Percentiles rank a stretch among this genome's conserved stretches.
phyloP scores from a whole-genome alignment of 805 yeast species.

The Torulaspora gathmanii region DNA sequence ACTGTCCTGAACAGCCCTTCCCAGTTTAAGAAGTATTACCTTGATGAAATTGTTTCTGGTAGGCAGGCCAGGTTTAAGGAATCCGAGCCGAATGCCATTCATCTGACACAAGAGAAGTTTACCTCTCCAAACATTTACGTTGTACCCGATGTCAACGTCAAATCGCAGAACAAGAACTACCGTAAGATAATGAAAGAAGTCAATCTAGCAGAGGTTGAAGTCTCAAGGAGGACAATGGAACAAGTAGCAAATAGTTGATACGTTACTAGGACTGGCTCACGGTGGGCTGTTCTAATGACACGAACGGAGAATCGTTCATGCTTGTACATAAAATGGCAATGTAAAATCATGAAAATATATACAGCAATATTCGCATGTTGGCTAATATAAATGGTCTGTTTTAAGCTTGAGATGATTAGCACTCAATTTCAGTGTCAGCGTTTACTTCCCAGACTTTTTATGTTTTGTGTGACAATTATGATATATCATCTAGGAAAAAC shows the following conservation, averaged over 20 bases:
- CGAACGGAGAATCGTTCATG: slow-evolving; percentile 1
- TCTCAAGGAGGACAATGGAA: slow-evolving; percentile 26
- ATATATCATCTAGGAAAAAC: too few species aligned
- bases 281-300: not conserved
- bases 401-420: not conserved
- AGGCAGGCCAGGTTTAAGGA: slow-evolving; percentile 45
- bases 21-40: slow-evolving; percentile 29
- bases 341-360: not conserved
- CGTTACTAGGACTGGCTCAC: not conserved
- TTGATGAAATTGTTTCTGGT: slow-evolving; percentile 32
- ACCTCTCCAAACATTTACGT: slow-evolving; percentile 54
- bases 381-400: not conserved
- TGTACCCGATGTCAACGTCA: slow-evolving; percentile 46
- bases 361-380: not conserved
- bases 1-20: slow-evolving; percentile 33
- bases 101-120: slow-evolving; percentile 52
- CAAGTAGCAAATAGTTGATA: slow-evolving; percentile 14
- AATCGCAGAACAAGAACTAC: slow-evolving; percentile 43
- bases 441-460: not conserved
- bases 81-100: slow-evolving; percentile 71
- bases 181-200: slow-evolving; percentile 47
- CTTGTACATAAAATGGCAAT: slow-evolving; percentile 7
- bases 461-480: not conserved
- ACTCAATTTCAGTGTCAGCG: not conserved
- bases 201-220: slow-evolving; percentile 31